Evolutionary conservation across 2,329 filamentous ascomycete genomes (phyloP).

Genomic region (Leptoxyphium fumago): DNA sequence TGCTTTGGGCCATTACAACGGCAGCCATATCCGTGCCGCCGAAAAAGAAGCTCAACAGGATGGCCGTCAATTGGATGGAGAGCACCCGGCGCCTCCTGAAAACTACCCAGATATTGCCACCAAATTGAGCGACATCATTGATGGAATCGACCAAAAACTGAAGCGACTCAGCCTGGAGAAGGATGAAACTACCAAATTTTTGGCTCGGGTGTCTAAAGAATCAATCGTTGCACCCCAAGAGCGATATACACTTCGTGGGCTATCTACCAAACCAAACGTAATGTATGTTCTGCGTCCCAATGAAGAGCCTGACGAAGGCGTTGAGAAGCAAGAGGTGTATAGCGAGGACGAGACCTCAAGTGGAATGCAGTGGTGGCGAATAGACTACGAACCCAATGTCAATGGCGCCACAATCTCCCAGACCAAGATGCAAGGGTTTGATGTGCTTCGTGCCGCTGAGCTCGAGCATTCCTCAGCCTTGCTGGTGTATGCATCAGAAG

Average conservation of each 20-base stretch:
- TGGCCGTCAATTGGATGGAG: slow-evolving; percentile 3
- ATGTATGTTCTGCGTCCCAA: slow-evolving; percentile 39
- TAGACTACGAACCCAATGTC: slow-evolving; percentile 34
- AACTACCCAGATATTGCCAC: slow-evolving; percentile 14
- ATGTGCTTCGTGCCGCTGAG: slow-evolving; percentile 38
- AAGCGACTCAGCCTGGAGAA: slow-evolving; percentile 14
- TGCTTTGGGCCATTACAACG: slow-evolving; percentile 18
- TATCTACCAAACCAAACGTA: slow-evolving; percentile 42
- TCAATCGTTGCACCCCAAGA: slow-evolving; percentile 6
- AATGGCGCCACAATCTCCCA: slow-evolving; percentile 22
- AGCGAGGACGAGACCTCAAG: slow-evolving; percentile 20
- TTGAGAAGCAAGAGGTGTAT: slow-evolving; percentile 10
- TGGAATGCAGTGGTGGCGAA: slow-evolving; percentile 41
- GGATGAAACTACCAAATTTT: slow-evolving; percentile 15
- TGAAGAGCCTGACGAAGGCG: slow-evolving; percentile 6
- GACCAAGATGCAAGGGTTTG: slow-evolving; percentile 25
- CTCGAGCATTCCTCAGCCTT: slow-evolving; percentile 38
- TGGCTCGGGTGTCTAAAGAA: slow-evolving; percentile 14
- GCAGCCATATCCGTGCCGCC: slow-evolving; percentile 9
- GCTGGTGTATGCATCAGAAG: slow-evolving; percentile 44
- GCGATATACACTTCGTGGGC: slow-evolving; percentile 42
- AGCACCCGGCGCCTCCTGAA: slow-evolving; percentile 1
- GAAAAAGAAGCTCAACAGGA: slow-evolving; percentile 7
- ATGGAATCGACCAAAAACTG: slow-evolving; percentile 19
- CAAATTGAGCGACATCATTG: slow-evolving; percentile 21